A percentile compares a stretch with the other conserved stretches of the same genome.
phyloP scores from a whole-genome alignment of 306 rosid species.

The Geum urbanum region DNA sequence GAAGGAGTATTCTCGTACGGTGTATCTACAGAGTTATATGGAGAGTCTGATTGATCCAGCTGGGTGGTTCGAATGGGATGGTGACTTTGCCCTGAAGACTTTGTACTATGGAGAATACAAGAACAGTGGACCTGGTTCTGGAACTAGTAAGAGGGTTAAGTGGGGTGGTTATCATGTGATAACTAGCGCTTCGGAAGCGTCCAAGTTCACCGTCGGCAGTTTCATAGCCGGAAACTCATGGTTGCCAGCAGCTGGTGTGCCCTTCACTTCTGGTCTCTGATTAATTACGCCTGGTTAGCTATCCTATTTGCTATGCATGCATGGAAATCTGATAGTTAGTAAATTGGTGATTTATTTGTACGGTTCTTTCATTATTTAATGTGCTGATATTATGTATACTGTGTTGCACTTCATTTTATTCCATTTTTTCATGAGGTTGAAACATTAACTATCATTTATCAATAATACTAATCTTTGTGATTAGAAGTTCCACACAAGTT shows the following conservation, averaged over 20 bases:
- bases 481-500: background rate
- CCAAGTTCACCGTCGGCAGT: conserved; percentile 32
- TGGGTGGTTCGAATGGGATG: conserved; percentile 60
- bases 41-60: conserved; percentile 40
- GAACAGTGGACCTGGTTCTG: conserved; percentile 44
- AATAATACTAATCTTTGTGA: no score
- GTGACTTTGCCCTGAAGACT: conserved; percentile 40
- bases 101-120: conserved; percentile 55
- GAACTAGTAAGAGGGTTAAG: conserved; percentile 36
- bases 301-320: background rate
- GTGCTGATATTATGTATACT: background rate
- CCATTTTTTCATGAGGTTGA: background rate
- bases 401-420: background rate
- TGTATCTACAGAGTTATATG: conserved; percentile 31
- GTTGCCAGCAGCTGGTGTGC: conserved; percentile 46
- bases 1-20: conserved; percentile 48
- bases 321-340: background rate
- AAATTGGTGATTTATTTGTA: background rate
- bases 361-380: background rate
- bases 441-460: background rate
- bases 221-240: conserved; percentile 48
- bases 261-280: conserved; percentile 35
- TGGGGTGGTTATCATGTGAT: conserved; percentile 53
- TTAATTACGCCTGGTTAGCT: background rate
- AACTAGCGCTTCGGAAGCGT: conserved; percentile 30